Evolutionary conservation across 1,284 basidiomycete species (phyloP).

Genomic region (Erythrobasidium hasegawianum): DNA sequence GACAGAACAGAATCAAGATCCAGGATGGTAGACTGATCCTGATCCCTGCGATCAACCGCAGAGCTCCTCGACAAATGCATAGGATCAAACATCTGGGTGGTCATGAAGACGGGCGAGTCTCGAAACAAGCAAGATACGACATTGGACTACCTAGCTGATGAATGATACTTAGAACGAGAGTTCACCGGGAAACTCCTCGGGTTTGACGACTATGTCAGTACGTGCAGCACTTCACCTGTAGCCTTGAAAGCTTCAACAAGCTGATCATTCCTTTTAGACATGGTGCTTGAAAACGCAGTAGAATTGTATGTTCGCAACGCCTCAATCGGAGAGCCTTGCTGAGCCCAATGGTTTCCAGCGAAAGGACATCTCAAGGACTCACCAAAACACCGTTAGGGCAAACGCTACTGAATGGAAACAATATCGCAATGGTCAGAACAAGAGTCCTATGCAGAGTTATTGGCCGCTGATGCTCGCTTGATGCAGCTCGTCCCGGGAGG

Average conservation of each 20-base stretch:
- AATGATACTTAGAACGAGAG: constrained; percentile 63
- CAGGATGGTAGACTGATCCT: too few relatives aligned
- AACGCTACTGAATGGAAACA: constrained; percentile 93
- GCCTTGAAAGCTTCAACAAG: background rate
- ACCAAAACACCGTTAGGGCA: constrained; percentile 80
- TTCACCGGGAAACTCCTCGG: constrained; percentile 93
- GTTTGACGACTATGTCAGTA: constrained; percentile 99
- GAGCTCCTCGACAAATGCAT: constrained; percentile 93
- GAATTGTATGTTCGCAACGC: constrained; percentile 69
- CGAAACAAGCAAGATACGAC: background rate
- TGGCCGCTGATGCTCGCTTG: background rate
- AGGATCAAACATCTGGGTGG: constrained; percentile 87
- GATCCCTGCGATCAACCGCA: constrained; percentile 48
- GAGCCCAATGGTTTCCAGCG: constrained; percentile 55
- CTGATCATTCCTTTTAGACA: constrained; percentile 54
- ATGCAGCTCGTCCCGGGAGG: constrained; percentile 30
- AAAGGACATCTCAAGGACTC: constrained; percentile 73
- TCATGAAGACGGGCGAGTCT: constrained; percentile 69
- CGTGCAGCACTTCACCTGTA: constrained; percentile 54
- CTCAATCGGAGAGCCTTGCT: background rate
- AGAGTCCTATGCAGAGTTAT: background rate
- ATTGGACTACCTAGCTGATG: background rate
- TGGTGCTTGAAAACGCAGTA: constrained; percentile 95
- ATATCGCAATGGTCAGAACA: constrained; percentile 82
- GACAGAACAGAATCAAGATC: background rate